phyloP scores from a whole-genome alignment of 768 basidiomycete species.

The Termitomyces sp. region DNA sequence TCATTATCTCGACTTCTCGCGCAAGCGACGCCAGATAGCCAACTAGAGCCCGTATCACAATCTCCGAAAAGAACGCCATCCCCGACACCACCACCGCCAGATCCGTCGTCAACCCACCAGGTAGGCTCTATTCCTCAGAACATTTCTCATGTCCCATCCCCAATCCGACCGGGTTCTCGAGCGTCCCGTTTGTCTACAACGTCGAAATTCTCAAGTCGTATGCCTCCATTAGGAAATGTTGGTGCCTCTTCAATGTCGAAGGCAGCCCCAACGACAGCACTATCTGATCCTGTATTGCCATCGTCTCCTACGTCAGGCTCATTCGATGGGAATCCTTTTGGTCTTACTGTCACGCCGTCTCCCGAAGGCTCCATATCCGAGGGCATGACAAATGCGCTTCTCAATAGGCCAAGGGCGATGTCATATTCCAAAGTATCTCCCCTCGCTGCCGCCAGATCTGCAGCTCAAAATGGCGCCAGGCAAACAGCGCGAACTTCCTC shows the following conservation, averaged over 20 bases:
- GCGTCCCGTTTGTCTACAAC: conserved; percentile 65
- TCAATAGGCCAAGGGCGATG: conserved; percentile 48
- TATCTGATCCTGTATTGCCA: conserved; percentile 45
- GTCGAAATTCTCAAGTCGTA: conserved; percentile 63
- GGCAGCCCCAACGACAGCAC: conserved; percentile 61
- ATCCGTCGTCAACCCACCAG: conserved; percentile 29
- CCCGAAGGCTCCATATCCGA: conserved; percentile 59
- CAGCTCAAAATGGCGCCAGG: conserved; percentile 21
- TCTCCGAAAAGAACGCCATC: conserved; percentile 26
- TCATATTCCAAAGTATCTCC: conserved; percentile 54
- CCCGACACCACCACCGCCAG: conserved; percentile 26
- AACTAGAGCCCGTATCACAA: conserved; percentile 17
- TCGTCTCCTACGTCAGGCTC: conserved; percentile 41
- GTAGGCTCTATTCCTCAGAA: conserved; percentile 31
- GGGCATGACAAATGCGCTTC: conserved; percentile 42
- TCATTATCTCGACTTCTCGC: conserved; percentile 76
- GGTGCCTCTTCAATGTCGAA: conserved; percentile 43
- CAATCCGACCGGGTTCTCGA: conserved; percentile 67
- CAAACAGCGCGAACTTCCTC: conserved; percentile 23
- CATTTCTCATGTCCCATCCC: conserved; percentile 37
- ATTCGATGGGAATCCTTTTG: conserved; percentile 33
- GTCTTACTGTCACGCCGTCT: conserved; percentile 42
- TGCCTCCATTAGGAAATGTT: conserved; percentile 51
- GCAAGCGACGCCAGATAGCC: conserved; percentile 52
- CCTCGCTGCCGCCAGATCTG: conserved; percentile 26